These are phyloP conservation scores for Colletotrichum paranaense DNA, from an alignment of 2,329 filamentous ascomycete genomes.

Conservation along the genomic window DNA sequence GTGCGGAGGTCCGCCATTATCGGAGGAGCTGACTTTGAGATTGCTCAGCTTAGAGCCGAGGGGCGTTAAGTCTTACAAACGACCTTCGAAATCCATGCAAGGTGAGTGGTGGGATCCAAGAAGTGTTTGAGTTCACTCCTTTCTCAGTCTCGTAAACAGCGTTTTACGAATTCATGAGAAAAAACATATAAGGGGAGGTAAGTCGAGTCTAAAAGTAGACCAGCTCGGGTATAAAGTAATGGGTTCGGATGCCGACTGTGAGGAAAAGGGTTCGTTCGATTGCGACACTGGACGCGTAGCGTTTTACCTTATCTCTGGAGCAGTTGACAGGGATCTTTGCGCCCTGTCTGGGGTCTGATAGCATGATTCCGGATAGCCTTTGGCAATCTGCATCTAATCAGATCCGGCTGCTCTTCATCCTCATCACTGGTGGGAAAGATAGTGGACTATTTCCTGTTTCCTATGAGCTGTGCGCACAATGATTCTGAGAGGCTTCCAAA, in stretches of 20 bases:
- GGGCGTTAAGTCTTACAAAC: neutral
- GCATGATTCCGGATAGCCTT: neutral
- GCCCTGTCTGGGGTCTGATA: conserved; percentile 11
- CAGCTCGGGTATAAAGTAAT: conserved; percentile 9
- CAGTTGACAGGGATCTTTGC: conserved; percentile 20
- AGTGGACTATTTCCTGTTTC: neutral
- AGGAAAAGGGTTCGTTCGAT: conserved; percentile 18
- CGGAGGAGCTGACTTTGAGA: neutral
- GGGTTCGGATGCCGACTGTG: conserved; percentile 28
- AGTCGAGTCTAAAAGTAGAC: neutral
- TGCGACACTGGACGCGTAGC: conserved; percentile 24
- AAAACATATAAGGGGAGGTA: neutral
- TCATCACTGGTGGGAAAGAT: neutral
- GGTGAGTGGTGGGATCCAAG: neutral
- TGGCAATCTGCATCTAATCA: neutral
- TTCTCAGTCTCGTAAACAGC: neutral
- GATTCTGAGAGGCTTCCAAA: neutral
- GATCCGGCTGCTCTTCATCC: neutral
- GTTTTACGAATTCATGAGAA: neutral
- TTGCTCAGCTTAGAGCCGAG: neutral
- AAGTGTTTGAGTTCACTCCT: neutral
- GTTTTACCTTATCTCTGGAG: conserved; percentile 22
- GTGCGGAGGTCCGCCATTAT: conserved; percentile 27
- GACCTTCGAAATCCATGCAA: neutral
- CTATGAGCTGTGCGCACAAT: neutral